Percentiles rank a stretch among this genome's conserved stretches.
These are phyloP conservation scores for Chaetomiaceae sp. DNA, from an alignment of 2,329 filamentous ascomycete species.

Conservation along the genomic window DNA sequence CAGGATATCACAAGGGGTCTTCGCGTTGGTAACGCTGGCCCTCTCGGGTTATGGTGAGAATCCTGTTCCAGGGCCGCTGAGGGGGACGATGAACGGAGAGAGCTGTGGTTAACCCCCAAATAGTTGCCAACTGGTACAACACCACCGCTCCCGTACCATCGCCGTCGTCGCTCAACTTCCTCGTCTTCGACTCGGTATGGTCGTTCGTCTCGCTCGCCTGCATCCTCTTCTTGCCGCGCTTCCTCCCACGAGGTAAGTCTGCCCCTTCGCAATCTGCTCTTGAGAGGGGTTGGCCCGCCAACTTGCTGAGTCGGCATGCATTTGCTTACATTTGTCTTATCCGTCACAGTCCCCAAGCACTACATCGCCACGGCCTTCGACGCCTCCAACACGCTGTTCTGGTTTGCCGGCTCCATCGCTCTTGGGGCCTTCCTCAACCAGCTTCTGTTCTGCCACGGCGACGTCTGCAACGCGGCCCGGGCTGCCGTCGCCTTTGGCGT, in stretches of 20 bases:
- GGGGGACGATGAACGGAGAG: background rate
- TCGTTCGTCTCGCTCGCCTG: constrained; percentile 50
- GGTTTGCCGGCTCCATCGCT: constrained; percentile 80
- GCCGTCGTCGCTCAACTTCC: constrained; percentile 52
- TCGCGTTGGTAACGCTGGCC: constrained; percentile 41
- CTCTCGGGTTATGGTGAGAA: constrained; percentile 44
- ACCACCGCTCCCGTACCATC: constrained; percentile 46
- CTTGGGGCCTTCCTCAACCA: constrained; percentile 50
- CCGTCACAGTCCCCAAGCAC: constrained; percentile 43
- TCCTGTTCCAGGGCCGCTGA: background rate
- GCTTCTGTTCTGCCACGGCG: constrained; percentile 51
- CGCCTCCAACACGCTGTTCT: constrained; percentile 71
- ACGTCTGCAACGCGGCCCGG: constrained; percentile 49
- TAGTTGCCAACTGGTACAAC: constrained; percentile 57
- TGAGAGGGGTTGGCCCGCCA: no score
- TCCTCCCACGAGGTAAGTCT: constrained; percentile 37
- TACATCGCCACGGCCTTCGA: constrained; percentile 46
- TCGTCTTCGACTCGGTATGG: constrained; percentile 49
- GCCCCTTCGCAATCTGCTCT: background rate
- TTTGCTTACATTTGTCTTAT: no score
- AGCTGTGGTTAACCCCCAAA: background rate
- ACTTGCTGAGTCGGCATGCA: no score
- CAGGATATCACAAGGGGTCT: constrained; percentile 40
- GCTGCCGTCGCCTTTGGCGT: constrained; percentile 50
- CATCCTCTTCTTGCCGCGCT: constrained; percentile 45